Evolutionary conservation across 805 yeast genomes (phyloP), one percentile per base, ranked within the genome.

Genomic region (Sungouiella thailandica): DNA sequence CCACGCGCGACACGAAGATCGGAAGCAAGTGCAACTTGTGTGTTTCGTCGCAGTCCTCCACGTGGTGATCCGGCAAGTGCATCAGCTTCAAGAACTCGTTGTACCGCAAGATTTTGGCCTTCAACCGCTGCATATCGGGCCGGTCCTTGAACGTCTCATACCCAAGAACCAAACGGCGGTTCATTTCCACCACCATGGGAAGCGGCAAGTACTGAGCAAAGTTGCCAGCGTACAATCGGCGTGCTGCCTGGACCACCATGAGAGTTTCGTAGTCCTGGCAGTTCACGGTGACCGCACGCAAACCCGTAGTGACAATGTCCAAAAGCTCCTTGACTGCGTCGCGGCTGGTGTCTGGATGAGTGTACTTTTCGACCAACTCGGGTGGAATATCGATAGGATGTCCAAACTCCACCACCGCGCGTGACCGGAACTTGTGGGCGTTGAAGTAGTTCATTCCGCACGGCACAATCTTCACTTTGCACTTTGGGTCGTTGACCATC

Each of bases 371-470:
- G 4, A 87, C 84, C 35, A 86, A 63, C 15, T 61, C 70, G 19
- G 45, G 43, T 9, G 64, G 47, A 23, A 93, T 78, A 32, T 75
- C 80, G 36, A 89, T 76, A 5, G 96, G 96, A 36, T 78, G 72
- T 11, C 98, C 98, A 61, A 89, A 90, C 60, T 90, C 98, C 29
- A 93, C 74, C 12, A 90, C 96, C 2, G 96, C 97, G 48, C 98
- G 74, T 5, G 96, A 86, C 58, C 98, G 74, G 63, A 93, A 90
- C 56, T 85, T 88, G 62, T 90, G 95, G 4, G 96, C 90, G 53
- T 86, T 95, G 72, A 90, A 90, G 60, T 90, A 90, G 60, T 90
- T 90, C 90, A 93, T 82, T 26, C 98, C 98, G 55, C 96, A 88
- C 4, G 97, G 97, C 10, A 93, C 95, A 46, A 90, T 86, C 48